Evolutionary conservation across 2,329 filamentous ascomycete genomes (phyloP).

Genomic region (Nectriaceae sp.): DNA sequence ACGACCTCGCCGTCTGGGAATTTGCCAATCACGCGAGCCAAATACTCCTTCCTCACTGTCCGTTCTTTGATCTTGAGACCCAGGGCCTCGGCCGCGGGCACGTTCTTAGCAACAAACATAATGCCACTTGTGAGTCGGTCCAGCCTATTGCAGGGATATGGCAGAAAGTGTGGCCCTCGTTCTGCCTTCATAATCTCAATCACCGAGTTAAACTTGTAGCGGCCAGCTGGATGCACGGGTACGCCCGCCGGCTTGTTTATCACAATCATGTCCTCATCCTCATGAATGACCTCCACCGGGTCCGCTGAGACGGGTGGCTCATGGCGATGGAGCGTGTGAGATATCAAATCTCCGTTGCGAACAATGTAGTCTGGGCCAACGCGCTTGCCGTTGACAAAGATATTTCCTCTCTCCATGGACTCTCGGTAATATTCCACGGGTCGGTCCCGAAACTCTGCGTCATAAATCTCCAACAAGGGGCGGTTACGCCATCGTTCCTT

Average conservation of each 20-base stretch:
- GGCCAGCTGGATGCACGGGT: slow-evolving; percentile 90
- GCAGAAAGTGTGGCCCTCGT: slow-evolving; percentile 54
- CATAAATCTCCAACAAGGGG: slow-evolving; percentile 82
- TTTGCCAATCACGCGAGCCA: slow-evolving; percentile 85
- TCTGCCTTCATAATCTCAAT: slow-evolving; percentile 91
- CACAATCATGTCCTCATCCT: slow-evolving; percentile 90
- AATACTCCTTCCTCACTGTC: slow-evolving; percentile 91
- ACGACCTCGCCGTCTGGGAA: slow-evolving; percentile 91
- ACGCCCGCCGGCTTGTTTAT: slow-evolving; percentile 97
- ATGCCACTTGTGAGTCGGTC: slow-evolving; percentile 93
- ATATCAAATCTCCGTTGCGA: slow-evolving; percentile 87
- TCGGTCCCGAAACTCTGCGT: slow-evolving; percentile 88
- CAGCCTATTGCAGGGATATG: slow-evolving; percentile 83
- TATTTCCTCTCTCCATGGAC: slow-evolving; percentile 78
- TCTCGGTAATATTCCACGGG: slow-evolving; percentile 83
- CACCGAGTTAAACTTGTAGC: slow-evolving; percentile 94
- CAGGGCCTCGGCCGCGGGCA: slow-evolving; percentile 75
- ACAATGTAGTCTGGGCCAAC: slow-evolving; percentile 70
- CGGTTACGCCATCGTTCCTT: slow-evolving; percentile 91
- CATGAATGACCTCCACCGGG: slow-evolving; percentile 80
- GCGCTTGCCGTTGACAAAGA: slow-evolving; percentile 76
- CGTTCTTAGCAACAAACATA: slow-evolving; percentile 95
- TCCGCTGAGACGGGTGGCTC: slow-evolving; percentile 88
- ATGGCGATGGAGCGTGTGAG: slow-evolving; percentile 91
- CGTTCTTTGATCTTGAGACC: slow-evolving; percentile 75